phyloP scores from a whole-genome alignment of 2,329 filamentous ascomycete species.

The Colletotrichum noveboracense region DNA sequence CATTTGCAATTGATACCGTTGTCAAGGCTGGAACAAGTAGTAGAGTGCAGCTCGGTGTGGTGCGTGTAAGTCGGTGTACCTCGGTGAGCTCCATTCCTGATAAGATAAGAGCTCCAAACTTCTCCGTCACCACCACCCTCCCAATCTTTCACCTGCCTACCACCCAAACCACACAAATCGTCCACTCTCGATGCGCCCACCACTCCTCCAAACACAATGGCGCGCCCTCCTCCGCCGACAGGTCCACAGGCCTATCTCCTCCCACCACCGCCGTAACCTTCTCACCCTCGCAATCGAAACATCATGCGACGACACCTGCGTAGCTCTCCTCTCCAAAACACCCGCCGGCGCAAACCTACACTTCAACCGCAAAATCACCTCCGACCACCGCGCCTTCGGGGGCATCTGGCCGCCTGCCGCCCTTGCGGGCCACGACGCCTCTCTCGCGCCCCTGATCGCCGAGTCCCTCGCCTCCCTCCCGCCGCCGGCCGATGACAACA shows the following conservation, averaged over 20 bases:
- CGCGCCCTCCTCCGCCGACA: background rate
- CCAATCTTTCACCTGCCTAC: background rate
- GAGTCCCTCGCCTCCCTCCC: slow-evolving; percentile 64
- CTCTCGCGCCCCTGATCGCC: slow-evolving; percentile 71
- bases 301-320: slow-evolving; percentile 92
- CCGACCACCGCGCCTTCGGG: slow-evolving; percentile 74
- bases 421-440: slow-evolving; percentile 75
- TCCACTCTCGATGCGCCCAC: background rate
- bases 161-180: background rate
- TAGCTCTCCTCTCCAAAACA: slow-evolving; percentile 75
- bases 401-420: slow-evolving; percentile 84
- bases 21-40: no score
- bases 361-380: slow-evolving; percentile 83
- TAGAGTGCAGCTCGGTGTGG: background rate
- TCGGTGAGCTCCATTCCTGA: slow-evolving; percentile 2
- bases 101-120: slow-evolving; percentile 20
- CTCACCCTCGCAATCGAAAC: slow-evolving; percentile 79
- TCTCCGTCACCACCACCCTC: background rate
- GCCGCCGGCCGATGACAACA: slow-evolving; percentile 1
- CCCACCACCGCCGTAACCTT: slow-evolving; percentile 35
- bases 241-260: background rate
- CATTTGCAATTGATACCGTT: background rate
- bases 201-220: background rate
- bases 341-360: slow-evolving; percentile 60
- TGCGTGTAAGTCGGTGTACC: slow-evolving; percentile 15